Evolutionary conservation across 2,329 filamentous ascomycete genomes (phyloP).

Genomic region (Trichoderma aggressivum): DNA sequence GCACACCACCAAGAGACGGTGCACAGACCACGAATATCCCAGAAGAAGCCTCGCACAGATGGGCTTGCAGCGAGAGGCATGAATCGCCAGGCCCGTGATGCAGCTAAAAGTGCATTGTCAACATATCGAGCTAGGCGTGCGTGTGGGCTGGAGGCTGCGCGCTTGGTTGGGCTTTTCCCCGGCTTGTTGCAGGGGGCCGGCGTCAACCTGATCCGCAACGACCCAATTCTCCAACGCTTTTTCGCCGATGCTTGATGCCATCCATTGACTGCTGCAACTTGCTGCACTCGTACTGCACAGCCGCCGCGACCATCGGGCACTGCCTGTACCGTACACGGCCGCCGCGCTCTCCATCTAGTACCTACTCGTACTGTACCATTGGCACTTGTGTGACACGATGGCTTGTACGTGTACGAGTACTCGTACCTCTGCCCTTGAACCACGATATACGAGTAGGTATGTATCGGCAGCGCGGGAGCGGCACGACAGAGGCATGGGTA

Average conservation of each 20-base stretch:
- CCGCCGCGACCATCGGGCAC: conserved; percentile 1
- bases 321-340: neutral
- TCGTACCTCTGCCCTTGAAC: neutral
- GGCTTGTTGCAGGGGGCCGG: conserved; percentile 2
- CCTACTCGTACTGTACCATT: no score
- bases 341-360: neutral
- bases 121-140: conserved; percentile 10
- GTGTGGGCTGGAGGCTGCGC: conserved; percentile 15
- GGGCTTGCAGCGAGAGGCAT: conserved; percentile 19
- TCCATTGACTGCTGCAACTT: neutral
- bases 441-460: no score
- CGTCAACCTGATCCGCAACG: conserved; percentile 12
- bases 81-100: conserved; percentile 20
- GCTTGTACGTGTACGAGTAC: neutral
- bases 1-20: conserved; percentile 7
- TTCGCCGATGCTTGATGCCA: conserved; percentile 1
- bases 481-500: conserved; percentile 13
- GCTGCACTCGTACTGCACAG: neutral
- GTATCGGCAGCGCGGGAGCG: conserved; percentile 16
- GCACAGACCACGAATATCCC: conserved; percentile 18
- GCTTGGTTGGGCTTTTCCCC: conserved; percentile 14
- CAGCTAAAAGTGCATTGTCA: conserved; percentile 9
- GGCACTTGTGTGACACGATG: neutral
- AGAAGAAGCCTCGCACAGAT: conserved; percentile 19
- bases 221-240: conserved; percentile 8